phyloP scores from a whole-genome alignment of 768 basidiomycete species.

The Pisolithus microcarpus region DNA sequence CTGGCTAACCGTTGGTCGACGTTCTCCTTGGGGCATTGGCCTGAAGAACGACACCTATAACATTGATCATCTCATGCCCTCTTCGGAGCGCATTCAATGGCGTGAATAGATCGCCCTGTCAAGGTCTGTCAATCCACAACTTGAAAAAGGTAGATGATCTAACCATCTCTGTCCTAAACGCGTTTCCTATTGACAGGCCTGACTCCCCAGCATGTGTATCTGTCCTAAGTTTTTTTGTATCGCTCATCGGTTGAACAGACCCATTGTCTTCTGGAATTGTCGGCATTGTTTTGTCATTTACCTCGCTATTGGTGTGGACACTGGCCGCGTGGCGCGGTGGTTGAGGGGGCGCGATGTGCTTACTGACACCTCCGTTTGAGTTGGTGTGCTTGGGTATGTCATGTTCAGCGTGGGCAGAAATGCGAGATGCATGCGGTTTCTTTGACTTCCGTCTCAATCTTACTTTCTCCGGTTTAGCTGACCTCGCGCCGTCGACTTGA shows the following conservation, averaged over 20 bases:
- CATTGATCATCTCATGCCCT: conserved; percentile 16
- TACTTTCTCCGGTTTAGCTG: neutral
- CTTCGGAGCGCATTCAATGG: conserved; percentile 10
- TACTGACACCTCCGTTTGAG: neutral
- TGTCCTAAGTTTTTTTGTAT: neutral
- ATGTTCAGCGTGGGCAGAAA: too few relatives aligned
- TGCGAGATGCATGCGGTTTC: neutral
- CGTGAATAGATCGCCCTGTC: conserved; percentile 22
- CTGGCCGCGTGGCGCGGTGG: neutral
- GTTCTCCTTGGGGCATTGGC: conserved; percentile 12
- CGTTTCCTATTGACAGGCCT: neutral
- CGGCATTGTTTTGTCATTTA: too few relatives aligned
- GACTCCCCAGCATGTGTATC: neutral
- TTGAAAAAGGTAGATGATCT: neutral
- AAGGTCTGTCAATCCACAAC: conserved; percentile 1
- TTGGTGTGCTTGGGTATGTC: too few relatives aligned
- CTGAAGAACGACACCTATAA: conserved; percentile 27
- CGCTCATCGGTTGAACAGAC: neutral
- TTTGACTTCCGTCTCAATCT: neutral
- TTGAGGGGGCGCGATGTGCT: neutral
- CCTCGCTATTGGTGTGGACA: neutral
- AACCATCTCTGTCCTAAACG: conserved; percentile 22
- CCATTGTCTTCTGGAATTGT: neutral
- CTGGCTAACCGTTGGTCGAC: conserved; percentile 21
- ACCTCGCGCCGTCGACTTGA: neutral